Base-by-base conservation (phyloP, 2,329 filamentous ascomycete genomes). In the Exophiala alcalophila region DNA sequence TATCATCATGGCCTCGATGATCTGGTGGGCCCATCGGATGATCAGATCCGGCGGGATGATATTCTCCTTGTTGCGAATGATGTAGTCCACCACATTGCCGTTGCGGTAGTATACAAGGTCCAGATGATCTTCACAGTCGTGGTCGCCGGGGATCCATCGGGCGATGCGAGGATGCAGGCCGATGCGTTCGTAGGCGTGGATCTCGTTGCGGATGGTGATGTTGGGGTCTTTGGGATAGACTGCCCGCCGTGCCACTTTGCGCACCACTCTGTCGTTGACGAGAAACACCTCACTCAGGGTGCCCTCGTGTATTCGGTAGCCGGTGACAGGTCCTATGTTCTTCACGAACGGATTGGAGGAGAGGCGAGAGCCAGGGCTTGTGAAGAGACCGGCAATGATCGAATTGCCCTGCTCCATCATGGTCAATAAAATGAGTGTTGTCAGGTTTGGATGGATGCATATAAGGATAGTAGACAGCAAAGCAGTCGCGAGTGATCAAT, bases 1-100 rank as follows among this genome's bases (percentile, higher is more conserved):
- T 16, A 50, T 12, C 15, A 21, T 36, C 19, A 54, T 26, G 2
- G 47, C 53, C 40, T 58, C 50, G 5, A 58, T 43, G 15, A 57
- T 54, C 40, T 58, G 54, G 10, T 4, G 5, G 16, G 12, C 28
- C 21, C 29, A 33, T 33, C 15, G 19, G 8, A 16, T 14, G 23
- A 9, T 6, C 14, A 24, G 18, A 27, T 12, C 23, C 24, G 2
- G 38, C 26, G 28, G n/a, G 10, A 41, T 23, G 10, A 41, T 23
- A 5, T 33, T 2, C 2, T 40, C 28, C n/a, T 23, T 34, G 5
- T 41, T 11, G 7, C 11, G 27, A 29, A 14, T 8, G 27, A 27
- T 10, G 28, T 41, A 41, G 38, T 33, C 31, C 4, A 9, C 7
- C 7, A 41, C 16, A 34, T 24, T 34, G 24, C 28, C 28, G 3